Percentiles rank a stretch among this genome's conserved stretches.
These are phyloP conservation scores for Pseudogymnoascus sp. DNA, from an alignment of 2,329 filamentous ascomycete species.

Conservation along the genomic window DNA sequence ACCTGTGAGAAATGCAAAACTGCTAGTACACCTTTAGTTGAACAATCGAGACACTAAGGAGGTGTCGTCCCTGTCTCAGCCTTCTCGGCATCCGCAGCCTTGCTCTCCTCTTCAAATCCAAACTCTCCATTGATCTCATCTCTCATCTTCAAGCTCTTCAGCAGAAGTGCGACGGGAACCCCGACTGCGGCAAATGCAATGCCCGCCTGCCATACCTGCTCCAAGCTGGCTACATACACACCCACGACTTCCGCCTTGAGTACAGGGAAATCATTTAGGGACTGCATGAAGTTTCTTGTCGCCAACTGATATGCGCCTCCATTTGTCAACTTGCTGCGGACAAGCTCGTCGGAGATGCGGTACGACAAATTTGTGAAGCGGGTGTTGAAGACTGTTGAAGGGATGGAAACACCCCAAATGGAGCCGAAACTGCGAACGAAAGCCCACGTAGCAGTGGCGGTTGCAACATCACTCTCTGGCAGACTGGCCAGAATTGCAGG, in stretches of 20 bases:
- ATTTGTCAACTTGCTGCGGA: not conserved
- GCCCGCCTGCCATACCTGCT: slow-evolving; percentile 3
- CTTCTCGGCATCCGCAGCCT: no score
- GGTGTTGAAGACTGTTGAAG: slow-evolving; percentile 33
- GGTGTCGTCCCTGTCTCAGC: no score
- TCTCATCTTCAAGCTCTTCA: no score
- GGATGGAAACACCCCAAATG: slow-evolving; percentile 10
- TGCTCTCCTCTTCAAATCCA: no score
- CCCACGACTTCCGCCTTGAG: not conserved
- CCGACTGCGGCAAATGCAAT: not conserved
- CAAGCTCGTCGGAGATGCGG: not conserved
- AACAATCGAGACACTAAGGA: no score
- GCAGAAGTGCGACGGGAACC: no score
- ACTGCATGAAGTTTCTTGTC: no score
- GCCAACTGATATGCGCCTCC: not conserved
- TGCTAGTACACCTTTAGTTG: no score
- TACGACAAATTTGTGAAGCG: not conserved
- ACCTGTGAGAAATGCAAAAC: no score
- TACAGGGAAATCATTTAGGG: not conserved
- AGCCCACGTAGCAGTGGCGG: slow-evolving; percentile 9
- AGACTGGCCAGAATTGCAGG: slow-evolving; percentile 14
- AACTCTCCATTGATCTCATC: no score
- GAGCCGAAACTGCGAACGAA: slow-evolving; percentile 14
- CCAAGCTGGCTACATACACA: not conserved
- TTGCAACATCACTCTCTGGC: slow-evolving; percentile 11